phyloP scores from a whole-genome alignment of 1,284 basidiomycete genomes.

The Tilletiopsis washingtonensis region DNA sequence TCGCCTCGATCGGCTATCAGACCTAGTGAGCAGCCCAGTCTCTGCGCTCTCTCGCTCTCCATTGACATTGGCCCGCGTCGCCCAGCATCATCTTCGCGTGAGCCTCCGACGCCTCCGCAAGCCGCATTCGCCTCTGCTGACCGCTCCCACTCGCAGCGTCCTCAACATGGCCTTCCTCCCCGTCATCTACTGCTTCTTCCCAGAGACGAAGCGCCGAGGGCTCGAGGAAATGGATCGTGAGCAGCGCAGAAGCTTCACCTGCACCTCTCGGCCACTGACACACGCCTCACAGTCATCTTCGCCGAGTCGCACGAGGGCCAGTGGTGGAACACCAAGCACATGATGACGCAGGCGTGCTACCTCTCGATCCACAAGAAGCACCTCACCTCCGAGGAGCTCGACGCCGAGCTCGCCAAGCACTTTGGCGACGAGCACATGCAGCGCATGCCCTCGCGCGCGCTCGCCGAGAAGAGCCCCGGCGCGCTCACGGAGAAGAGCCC shows the following conservation, averaged over 20 bases:
- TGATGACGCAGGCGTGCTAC: constrained; percentile 29
- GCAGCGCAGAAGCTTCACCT: too few relatives aligned
- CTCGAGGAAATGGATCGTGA: constrained; percentile 45
- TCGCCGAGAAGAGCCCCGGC: too few relatives aligned
- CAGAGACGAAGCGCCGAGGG: constrained; percentile 44
- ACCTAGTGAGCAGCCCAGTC: too few relatives aligned
- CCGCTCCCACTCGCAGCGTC: too few relatives aligned
- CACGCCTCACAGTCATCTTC: too few relatives aligned
- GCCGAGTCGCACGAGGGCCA: constrained; percentile 20
- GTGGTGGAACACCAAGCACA: constrained; percentile 15
- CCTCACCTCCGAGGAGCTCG: constrained; percentile 27
- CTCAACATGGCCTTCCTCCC: constrained; percentile 45
- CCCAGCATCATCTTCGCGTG: constrained; percentile 45
- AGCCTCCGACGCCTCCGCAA: too few relatives aligned
- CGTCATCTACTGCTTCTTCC: constrained; percentile 44
- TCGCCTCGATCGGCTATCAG: constrained; percentile 58
- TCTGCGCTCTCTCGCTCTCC: too few relatives aligned
- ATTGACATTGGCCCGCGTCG: too few relatives aligned
- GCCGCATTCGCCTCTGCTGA: too few relatives aligned
- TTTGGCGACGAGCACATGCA: constrained; percentile 8
- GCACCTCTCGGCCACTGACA: too few relatives aligned
- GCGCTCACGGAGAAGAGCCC: too few relatives aligned
- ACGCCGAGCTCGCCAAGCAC: constrained; percentile 15
- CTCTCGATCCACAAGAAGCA: constrained; percentile 19
- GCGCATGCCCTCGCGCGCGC: too few relatives aligned